Evolutionary conservation across 331 rosid species (phyloP), one percentile per base, ranked within the genome.

Genomic region (Quercus lobata): DNA sequence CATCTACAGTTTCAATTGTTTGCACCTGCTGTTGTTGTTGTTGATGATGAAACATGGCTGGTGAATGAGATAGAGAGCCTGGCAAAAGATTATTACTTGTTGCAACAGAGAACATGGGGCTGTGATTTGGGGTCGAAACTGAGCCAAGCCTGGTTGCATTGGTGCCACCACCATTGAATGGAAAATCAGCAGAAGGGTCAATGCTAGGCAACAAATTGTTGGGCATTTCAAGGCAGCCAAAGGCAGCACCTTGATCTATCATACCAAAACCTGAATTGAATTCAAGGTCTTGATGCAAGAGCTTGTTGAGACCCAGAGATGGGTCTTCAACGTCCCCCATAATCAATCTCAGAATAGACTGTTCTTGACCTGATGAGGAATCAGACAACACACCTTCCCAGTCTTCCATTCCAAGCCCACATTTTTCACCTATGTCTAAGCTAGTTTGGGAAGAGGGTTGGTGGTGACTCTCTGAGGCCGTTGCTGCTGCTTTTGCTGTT

Each of bases 271-370:
- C 89, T 0, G 78, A 79, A 71, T 76, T 77, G 70, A 90, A 93
- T 37, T 90, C 95, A 77, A 89, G 81, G 65, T 83, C 90, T 56
- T 85, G 91, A 78, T 80, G 92, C 78, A 90, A 70, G 19, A 93
- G 90, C 86, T 87, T 93, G 86, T 89, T 91, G 76, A 93, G 83
- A 19, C 91, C 98, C 5, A 87, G 25, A 82, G 95, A 93, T 1
- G 95, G 93, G 86, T 90, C 95, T 62, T 93, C 97, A 71, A 89
- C 82, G 71, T 91, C 97, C 16, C 88, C 89, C 97, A 91, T 91
- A 77, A 93, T 91, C 76, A 93, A 81, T 41, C 89, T 85, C 37
- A 91, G 54, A 65, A 93, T 90, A 58, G 95, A 90, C 73, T 92
- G 92, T 57, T 91, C 98, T 72, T 90, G 93, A 70, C 92, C 89